Base-by-base conservation (phyloP, 768 basidiomycete genomes). In the Kwoniella newhampshirensis region DNA sequence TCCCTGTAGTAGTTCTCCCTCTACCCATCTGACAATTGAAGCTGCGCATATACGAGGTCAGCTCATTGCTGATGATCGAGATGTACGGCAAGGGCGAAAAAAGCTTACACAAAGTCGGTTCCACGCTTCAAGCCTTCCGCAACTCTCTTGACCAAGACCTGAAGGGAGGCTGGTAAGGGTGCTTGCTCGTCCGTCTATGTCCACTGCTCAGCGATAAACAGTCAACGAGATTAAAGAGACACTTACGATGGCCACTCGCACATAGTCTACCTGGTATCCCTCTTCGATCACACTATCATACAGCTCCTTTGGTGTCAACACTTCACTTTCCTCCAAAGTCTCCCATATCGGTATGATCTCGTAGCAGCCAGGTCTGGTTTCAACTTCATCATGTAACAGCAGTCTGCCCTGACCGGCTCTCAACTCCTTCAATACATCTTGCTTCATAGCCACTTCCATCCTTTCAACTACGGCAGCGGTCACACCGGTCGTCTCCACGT, bases 111-210 rank as follows among this genome's bases (percentile, higher is more conserved):
- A 57, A 75, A 74, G 67, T 78, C 87, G 1, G 85, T 83, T 26
- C 81, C 79, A 42, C 70, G 86, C 62, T 52, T 82, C 81, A 57
- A 81, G 69, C 73, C 82, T 15, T 35, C 42, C 1, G 73, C 81
- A 4, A 97, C 82, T 30, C 92, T 84, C 23, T 85, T 83, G 25
- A 94, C 79, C 39, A 99, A 80, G 51, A 87, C 86, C 20, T 82
- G 84, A 18, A 97, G 82, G 4, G 91, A 90, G 39, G 81, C 87
- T 0, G 96, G 96, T 17, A 98, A 81, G 0, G 94, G 94, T 0
- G 93, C 91, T 78, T 94, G 93, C 73, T 99, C 94, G 67, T 98
- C 94, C 7, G 92, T 97, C 89, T 93, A 64, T n/a, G 20, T n/a
- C n/a, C n/a, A n/a, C n/a, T n/a, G n/a, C n/a, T n/a, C n/a, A 32